Evolutionary conservation across 1,284 basidiomycete species (phyloP), one percentile per base, ranked within the genome.

Genomic region (Trichosporon sp.): DNA sequence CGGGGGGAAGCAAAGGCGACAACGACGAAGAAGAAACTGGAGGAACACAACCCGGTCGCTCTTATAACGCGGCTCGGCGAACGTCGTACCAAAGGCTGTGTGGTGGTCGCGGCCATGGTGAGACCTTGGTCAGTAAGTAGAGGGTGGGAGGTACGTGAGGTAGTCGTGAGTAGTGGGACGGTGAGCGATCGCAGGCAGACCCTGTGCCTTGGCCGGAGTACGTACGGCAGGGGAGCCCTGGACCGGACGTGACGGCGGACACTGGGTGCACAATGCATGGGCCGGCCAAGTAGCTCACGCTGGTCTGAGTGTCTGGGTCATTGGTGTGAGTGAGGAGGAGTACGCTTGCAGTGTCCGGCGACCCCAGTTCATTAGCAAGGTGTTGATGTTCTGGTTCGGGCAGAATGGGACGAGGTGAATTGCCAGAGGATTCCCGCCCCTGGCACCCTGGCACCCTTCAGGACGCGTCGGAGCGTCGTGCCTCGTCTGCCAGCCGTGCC

Each of bases 401-500:
- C 54, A 31, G 26, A 19, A 11, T 6, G 35, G 35, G 8, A 26
- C 26, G 54, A 35, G 59, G 59, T 63, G 59, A 63, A 63, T 63
- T 63, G 59, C 35, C 59, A 63, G 59, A 63, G 59, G 35, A 63
- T 63, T 61, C 59, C 32, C 59, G 59, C 59, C 59, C 31, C 31
- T n/a, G 32, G 38, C 37, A 38, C 37, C 10, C 37, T 38, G 10
- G 37, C 11, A 4, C 11, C 59, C 31, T 35, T n/a, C 51, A 54
- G 51, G 51, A 16, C 51, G 19, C 21, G 51, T 54, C 51, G 51
- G 51, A 54, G 51, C 48, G 35, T 5, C 21, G 54, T 26, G 48
- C n/a, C n/a, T 54, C 6, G 26, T 26, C 35, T 10, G 35, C 8
- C 35, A 10, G 35, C 8, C 38, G 51, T 56, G 56, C 56, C 56